Conservation (phyloP, 73 alveolate genomes). For the Tetrahymena elliotti region DNA sequence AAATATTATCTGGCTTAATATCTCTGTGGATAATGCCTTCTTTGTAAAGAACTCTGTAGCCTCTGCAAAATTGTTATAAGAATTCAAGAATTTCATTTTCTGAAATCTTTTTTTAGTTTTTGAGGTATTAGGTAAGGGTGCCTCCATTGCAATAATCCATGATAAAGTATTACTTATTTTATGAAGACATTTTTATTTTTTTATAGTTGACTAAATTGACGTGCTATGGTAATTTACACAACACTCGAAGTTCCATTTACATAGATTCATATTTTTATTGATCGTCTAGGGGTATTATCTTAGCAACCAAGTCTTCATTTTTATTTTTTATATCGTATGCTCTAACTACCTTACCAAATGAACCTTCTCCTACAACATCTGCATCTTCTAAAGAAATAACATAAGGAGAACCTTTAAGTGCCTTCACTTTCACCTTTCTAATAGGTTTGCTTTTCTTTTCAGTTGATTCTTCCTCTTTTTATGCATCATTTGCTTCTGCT, state of each 20-base stretch:
- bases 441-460: background rate
- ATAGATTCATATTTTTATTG: conserved; percentile 10
- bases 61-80: conserved; percentile 33
- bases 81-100: conserved; percentile 25
- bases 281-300: conserved; percentile 25
- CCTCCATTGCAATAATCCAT: conserved; percentile 46
- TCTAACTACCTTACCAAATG: conserved; percentile 39
- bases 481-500: background rate
- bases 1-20: conserved; percentile 28
- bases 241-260: conserved; percentile 12
- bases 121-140: conserved; percentile 19
- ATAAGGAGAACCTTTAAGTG: conserved; percentile 36
- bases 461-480: background rate
- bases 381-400: conserved; percentile 37
- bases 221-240: conserved; percentile 14
- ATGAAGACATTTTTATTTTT: background rate
- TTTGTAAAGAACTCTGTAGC: conserved; percentile 19
- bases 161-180: conserved; percentile 7
- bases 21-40: conserved; percentile 41
- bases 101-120: conserved; percentile 2
- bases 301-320: conserved; percentile 26
- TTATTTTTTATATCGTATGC: conserved; percentile 32
- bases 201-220: conserved; percentile 26
- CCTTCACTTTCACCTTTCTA: conserved; percentile 18
- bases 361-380: conserved; percentile 28